phyloP scores from a whole-genome alignment of 2,329 filamentous ascomycete genomes.

The Dactylonectria estremocensis region DNA sequence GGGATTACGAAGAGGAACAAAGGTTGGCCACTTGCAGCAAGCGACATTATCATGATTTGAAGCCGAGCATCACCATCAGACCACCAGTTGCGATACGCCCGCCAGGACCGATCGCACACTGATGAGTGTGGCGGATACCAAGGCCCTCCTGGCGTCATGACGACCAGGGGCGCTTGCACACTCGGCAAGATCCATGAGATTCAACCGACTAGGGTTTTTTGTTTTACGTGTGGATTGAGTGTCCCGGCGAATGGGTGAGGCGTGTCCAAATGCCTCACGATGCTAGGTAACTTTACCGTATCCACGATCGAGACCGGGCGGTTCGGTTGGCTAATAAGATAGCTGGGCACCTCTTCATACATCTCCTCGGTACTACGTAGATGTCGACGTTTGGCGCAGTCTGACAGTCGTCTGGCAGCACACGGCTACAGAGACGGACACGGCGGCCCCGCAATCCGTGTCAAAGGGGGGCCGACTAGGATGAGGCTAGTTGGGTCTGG shows the following conservation, averaged over 20 bases:
- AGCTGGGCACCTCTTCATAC: too few species aligned
- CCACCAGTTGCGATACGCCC: constrained; percentile 4
- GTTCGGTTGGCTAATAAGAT: constrained; percentile 3
- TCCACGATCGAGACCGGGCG: constrained; percentile 10
- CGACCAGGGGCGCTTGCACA: background rate
- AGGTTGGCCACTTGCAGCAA: background rate
- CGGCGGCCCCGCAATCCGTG: constrained; percentile 41
- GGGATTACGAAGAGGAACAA: constrained; percentile 1
- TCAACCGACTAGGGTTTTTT: background rate
- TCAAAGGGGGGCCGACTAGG: constrained; percentile 23
- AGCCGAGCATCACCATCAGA: constrained; percentile 2
- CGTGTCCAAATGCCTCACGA: background rate
- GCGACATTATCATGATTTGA: background rate
- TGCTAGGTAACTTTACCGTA: background rate
- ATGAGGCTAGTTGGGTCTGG: constrained; percentile 32
- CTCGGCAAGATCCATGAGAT: constrained; percentile 13
- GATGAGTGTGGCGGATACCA: background rate
- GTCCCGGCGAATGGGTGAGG: background rate
- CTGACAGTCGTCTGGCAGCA: constrained; percentile 7
- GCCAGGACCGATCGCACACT: constrained; percentile 4
- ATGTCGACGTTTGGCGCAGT: constrained; percentile 5
- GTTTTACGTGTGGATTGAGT: background rate
- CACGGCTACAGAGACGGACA: constrained; percentile 21
- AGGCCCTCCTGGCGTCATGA: constrained; percentile 10
- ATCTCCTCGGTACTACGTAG: background rate